A percentile compares a stretch with the other conserved stretches of the same genome.
Evolutionary conservation across 2,329 filamentous ascomycete species (phyloP).

Genomic region (Phaeosphaeriaceae sp.): DNA sequence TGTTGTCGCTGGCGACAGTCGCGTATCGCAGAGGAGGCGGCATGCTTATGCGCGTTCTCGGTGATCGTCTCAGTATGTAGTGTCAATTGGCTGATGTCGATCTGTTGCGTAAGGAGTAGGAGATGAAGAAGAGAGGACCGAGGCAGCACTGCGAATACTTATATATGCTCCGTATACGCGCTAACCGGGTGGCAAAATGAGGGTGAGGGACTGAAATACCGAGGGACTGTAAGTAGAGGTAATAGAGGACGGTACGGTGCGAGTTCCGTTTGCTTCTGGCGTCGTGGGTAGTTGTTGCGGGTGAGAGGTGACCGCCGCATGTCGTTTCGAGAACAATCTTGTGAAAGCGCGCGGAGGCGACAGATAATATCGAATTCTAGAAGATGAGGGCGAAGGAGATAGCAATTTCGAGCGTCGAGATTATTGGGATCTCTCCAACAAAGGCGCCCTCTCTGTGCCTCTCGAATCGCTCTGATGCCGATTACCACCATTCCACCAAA

Average conservation of each 20-base stretch:
- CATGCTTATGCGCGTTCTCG: not conserved
- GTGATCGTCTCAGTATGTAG: not conserved
- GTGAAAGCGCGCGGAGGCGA: no score
- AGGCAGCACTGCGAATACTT: not conserved
- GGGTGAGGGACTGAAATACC: not conserved
- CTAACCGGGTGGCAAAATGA: not conserved
- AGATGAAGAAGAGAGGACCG: not conserved
- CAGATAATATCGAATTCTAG: no score
- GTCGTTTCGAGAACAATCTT: not conserved
- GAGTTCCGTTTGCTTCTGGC: not conserved
- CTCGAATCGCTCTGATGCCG: slow-evolving; percentile 2
- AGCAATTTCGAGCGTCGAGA: not conserved
- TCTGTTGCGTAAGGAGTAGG: no score
- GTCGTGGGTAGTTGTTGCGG: not conserved
- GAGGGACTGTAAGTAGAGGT: not conserved
- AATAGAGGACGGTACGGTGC: not conserved
- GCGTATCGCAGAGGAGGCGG: not conserved
- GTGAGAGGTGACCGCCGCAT: not conserved
- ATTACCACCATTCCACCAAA: slow-evolving; percentile 25
- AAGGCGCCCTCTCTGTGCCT: slow-evolving; percentile 27
- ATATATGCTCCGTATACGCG: not conserved
- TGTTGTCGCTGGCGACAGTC: not conserved
- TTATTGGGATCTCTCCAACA: slow-evolving; percentile 16
- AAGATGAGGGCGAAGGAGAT: no score
- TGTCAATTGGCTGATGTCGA: not conserved